These are phyloP conservation scores for Castanea crenata DNA, from an alignment of 306 rosid genomes.

Conservation along the genomic window DNA sequence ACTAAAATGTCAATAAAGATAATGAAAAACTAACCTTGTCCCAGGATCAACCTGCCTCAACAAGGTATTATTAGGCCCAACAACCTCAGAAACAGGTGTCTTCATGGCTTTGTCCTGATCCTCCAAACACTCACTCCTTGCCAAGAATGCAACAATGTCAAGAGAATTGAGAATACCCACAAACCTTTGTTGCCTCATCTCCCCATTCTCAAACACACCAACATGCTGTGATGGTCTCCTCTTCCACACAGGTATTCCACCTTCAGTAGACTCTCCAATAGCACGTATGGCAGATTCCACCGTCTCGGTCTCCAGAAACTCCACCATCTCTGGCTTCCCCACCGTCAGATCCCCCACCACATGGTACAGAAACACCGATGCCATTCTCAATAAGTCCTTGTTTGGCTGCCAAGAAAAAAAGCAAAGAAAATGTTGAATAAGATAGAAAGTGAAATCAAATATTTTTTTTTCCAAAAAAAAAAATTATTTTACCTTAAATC, in stretches of 20 bases:
- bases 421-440: neutral
- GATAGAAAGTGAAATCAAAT: neutral
- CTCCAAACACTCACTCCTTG: conserved; percentile 60
- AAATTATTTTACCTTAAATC: neutral
- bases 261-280: conserved; percentile 82
- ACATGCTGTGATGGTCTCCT: conserved; percentile 40
- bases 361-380: conserved; percentile 89
- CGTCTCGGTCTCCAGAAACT: conserved; percentile 76
- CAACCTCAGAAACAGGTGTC: conserved; percentile 69
- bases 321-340: conserved; percentile 95
- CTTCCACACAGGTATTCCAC: conserved; percentile 84
- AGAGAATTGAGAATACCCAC: conserved; percentile 87
- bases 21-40: conserved; percentile 39
- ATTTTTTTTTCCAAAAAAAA: neutral
- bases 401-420: conserved; percentile 11
- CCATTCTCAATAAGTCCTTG: conserved; percentile 45
- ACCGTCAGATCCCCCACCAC: conserved; percentile 98
- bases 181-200: conserved; percentile 85
- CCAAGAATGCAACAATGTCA: conserved; percentile 85
- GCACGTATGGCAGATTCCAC: conserved; percentile 76
- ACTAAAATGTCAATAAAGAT: neutral
- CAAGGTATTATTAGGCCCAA: conserved; percentile 51
- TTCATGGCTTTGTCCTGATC: conserved; percentile 82
- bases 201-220: conserved; percentile 62
- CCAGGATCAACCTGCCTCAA: conserved; percentile 92